Evolutionary conservation across 108 stramenopile genomes (phyloP), one percentile per base, ranked within the genome.

Genomic region (Stephanodiscus minutulus): DNA sequence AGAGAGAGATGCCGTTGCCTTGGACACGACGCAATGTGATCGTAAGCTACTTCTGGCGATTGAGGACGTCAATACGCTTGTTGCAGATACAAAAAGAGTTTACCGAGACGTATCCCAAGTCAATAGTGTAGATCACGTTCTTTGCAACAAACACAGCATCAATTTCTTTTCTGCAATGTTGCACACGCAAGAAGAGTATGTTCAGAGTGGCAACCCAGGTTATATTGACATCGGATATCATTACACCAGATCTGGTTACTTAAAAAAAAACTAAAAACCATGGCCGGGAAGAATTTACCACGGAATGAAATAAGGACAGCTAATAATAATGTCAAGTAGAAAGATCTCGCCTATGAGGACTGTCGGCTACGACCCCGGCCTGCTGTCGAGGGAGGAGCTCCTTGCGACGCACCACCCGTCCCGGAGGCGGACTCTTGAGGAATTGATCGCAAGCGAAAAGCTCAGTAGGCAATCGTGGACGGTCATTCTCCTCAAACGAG

Each of bases 301-400:
- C n/a, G n/a, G n/a, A n/a, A n/a, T n/a, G n/a, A n/a, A n/a, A n/a
- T n/a, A n/a, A n/a, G n/a, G n/a, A n/a, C n/a, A n/a, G n/a, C n/a
- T n/a, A 33, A 33, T 33, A 25, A 22, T 44, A 22, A 27, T 46
- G 39, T 22, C 22, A 27, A 64, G 63, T 64, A 27, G 24, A 5
- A 15, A 47, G 50, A 50, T 66, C 29, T 52, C 73, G 54, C 54
- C 68, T 12, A 75, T 54, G 41, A 80, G 84, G 66, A 85, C 84
- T n/a, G 68, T 85, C 44, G 82, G 82, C 3, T 65, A 70, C 11
- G 82, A 85, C 35, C 81, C 81, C 21, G 84, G 84, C 12, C 56
- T 85, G 46, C 73, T 85, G 18, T 68, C 82, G 29, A 73, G 70
- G 24, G 82, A 82, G 66, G 72, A 85, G 56, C 73, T 79, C 5